Percentiles rank a stretch among this genome's conserved stretches.
Evolutionary conservation across 75 land plant genomes (phyloP).

Genomic region (Picea sitchensis): DNA sequence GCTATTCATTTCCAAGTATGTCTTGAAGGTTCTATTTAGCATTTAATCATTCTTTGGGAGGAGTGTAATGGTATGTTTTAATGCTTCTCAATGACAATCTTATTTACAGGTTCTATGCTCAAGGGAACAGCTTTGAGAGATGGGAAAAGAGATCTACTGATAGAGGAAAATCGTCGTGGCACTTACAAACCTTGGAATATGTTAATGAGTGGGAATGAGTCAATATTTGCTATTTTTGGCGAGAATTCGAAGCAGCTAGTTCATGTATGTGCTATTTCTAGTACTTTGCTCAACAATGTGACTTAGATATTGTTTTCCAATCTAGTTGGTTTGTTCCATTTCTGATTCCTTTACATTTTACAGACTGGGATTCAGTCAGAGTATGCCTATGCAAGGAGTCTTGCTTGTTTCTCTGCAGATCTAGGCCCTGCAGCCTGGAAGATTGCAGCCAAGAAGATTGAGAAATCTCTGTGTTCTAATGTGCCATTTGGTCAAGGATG

Average conservation of each 20-base stretch:
- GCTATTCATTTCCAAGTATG: not conserved
- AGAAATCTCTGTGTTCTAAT: conserved; percentile 52
- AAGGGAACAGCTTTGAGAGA: conserved; percentile 39
- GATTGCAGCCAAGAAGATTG: conserved; percentile 62
- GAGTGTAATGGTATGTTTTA: not conserved
- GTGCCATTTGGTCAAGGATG: conserved; percentile 92
- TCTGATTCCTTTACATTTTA: conserved; percentile 1
- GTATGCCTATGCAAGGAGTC: conserved; percentile 84
- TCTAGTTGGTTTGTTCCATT: not conserved
- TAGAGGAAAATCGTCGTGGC: conserved; percentile 76
- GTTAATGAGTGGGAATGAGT: conserved; percentile 29
- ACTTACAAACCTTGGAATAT: conserved; percentile 50
- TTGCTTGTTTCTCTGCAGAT: conserved; percentile 73
- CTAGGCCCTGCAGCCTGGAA: conserved; percentile 84
- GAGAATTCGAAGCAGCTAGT: conserved; percentile 42
- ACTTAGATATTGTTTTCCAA: not conserved
- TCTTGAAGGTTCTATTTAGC: not conserved
- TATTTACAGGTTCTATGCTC: conserved; percentile 40
- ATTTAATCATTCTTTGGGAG: not conserved
- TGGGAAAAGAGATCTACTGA: conserved; percentile 46
- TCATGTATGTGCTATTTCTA: conserved; percentile 33
- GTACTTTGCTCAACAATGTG: not conserved
- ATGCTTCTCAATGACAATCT: not conserved
- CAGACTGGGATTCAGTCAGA: conserved; percentile 66
- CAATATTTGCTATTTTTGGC: conserved; percentile 39